Evolutionary conservation across 306 rosid genomes (phyloP).

Genomic region (Macrotyloma uniflorum): DNA sequence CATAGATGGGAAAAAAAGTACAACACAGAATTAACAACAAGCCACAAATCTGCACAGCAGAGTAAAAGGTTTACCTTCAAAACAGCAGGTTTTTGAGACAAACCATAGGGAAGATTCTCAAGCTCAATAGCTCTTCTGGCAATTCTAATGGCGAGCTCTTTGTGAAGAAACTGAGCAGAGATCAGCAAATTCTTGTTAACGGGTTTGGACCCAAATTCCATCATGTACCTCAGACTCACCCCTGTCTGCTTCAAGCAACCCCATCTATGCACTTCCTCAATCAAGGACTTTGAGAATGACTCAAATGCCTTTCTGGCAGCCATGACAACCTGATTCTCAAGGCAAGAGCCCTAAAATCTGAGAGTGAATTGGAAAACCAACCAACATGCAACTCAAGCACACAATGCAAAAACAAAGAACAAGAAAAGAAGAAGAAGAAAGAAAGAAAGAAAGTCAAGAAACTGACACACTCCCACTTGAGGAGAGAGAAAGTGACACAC

Average conservation of each 20-base stretch:
- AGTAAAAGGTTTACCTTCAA: constrained; percentile 52
- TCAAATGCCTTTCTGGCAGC: constrained; percentile 72
- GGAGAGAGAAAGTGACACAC: neutral
- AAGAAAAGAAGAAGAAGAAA: neutral
- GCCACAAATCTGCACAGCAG: neutral
- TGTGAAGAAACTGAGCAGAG: constrained; percentile 86
- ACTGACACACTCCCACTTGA: neutral
- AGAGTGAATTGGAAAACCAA: constrained; percentile 4
- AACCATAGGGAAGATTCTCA: constrained; percentile 76
- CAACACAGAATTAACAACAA: neutral
- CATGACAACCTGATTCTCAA: constrained; percentile 40
- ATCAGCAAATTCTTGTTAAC: constrained; percentile 53
- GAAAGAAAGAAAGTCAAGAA: neutral
- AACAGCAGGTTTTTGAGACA: constrained; percentile 76
- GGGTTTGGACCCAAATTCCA: constrained; percentile 81
- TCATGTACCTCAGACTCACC: constrained; percentile 85
- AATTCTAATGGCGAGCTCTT: constrained; percentile 84
- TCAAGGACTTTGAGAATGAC: constrained; percentile 62
- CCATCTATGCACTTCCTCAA: constrained; percentile 80
- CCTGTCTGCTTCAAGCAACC: constrained; percentile 85
- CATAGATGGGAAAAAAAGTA: neutral
- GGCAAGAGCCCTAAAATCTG: neutral
- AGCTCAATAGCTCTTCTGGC: constrained; percentile 83
- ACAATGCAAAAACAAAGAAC: constrained; percentile 40
- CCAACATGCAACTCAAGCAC: constrained; percentile 41